Percentiles rank a stretch among this genome's conserved stretches.
Evolutionary conservation across 192 early-diverging fungal genomes (phyloP).

Genomic region (Chytriomyces sp.): DNA sequence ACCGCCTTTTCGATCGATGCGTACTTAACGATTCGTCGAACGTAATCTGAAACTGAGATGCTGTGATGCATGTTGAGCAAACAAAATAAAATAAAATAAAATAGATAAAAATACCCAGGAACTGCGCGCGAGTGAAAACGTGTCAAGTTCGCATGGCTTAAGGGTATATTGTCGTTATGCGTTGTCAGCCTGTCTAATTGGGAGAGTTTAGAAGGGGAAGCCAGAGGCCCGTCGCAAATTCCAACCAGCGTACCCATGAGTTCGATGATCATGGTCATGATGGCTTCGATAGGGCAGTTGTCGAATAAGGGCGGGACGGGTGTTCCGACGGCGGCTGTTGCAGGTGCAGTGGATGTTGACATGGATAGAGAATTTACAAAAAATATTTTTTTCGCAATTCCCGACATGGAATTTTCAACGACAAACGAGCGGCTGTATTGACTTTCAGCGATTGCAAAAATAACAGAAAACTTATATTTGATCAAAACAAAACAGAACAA

Average conservation of each 20-base stretch:
- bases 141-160: conserved; percentile 69
- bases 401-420: too few relatives aligned
- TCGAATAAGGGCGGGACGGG: conserved; percentile 29
- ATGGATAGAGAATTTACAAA: too few relatives aligned
- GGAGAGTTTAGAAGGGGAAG: too few relatives aligned
- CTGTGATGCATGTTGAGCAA: conserved; percentile 57
- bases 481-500: too few relatives aligned
- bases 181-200: conserved; percentile 53
- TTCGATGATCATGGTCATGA: conserved; percentile 43
- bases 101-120: conserved; percentile 53
- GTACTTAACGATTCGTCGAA: conserved; percentile 88
- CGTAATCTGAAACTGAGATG: conserved; percentile 87
- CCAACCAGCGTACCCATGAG: conserved; percentile 28
- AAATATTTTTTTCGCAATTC: too few relatives aligned
- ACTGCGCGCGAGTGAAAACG: conserved; percentile 94
- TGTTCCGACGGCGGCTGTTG: too few relatives aligned
- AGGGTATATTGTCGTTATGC: conserved; percentile 71
- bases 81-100: too few relatives aligned
- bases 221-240: too few relatives aligned
- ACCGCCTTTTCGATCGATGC: conserved; percentile 92
- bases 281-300: conserved; percentile 34
- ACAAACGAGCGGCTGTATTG: too few relatives aligned
- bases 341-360: too few relatives aligned
- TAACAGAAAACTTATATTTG: too few relatives aligned
- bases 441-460: too few relatives aligned